These are phyloP conservation scores for Saccharomyces pastorianus DNA, from an alignment of 1,139 yeast genomes.

Conservation along the genomic window DNA sequence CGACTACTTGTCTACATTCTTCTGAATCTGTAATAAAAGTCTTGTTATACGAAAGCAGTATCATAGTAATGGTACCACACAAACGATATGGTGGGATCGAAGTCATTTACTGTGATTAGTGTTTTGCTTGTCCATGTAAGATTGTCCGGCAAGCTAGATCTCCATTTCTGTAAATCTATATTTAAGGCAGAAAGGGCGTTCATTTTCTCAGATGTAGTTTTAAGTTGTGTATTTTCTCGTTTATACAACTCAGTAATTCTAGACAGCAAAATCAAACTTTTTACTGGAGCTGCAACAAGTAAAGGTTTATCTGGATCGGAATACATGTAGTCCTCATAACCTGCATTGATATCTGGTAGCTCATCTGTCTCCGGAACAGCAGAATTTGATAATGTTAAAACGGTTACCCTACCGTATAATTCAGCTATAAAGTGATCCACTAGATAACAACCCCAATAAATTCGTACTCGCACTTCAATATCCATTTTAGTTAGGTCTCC, in stretches of 20 bases:
- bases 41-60: conserved; percentile 47
- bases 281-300: conserved; percentile 38
- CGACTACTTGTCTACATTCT: conserved; percentile 20
- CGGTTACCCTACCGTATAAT: conserved; percentile 48
- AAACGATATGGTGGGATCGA: conserved; percentile 44
- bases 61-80: conserved; percentile 50
- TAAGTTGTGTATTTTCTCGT: conserved; percentile 22
- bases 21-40: conserved; percentile 39
- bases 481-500: conserved; percentile 32
- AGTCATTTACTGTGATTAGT: conserved; percentile 36
- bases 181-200: conserved; percentile 36
- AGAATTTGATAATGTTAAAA: conserved; percentile 42
- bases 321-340: conserved; percentile 38
- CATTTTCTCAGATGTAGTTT: conserved; percentile 18
- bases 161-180: conserved; percentile 42
- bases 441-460: conserved; percentile 59
- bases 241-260: conserved; percentile 47
- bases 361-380: conserved; percentile 34
- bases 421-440: conserved; percentile 54
- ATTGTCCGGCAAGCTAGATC: conserved; percentile 37
- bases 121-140: conserved; percentile 40
- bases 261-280: conserved; percentile 43
- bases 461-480: conserved; percentile 47
- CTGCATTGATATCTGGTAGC: conserved; percentile 45
- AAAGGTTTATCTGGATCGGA: conserved; percentile 24